Evolutionary conservation across 805 yeast genomes (phyloP).

Genomic region (Debaryomyces castellii): DNA sequence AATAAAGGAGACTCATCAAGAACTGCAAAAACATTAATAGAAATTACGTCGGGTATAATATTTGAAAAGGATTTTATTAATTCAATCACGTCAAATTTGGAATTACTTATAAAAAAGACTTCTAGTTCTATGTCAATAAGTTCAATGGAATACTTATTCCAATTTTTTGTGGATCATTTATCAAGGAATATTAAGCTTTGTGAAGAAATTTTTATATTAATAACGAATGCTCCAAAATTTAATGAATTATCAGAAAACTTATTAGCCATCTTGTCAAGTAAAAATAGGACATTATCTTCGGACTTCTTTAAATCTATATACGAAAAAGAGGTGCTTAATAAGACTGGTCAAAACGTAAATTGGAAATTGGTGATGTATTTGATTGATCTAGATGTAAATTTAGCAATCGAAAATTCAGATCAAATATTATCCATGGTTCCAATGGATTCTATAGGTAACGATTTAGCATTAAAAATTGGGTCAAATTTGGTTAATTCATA

Average conservation of each 20-base stretch:
- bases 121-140: constrained; percentile 5
- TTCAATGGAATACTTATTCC: constrained; percentile 20
- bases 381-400: constrained; percentile 54
- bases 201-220: constrained; percentile 48
- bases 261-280: constrained; percentile 45
- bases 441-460: constrained; percentile 1
- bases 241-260: constrained; percentile 43
- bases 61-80: constrained; percentile 12
- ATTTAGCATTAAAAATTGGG: constrained; percentile 14
- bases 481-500: constrained; percentile 45
- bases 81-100: constrained; percentile 28
- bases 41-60: constrained; percentile 8
- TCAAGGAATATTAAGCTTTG: constrained; percentile 38
- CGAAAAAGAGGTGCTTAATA: constrained; percentile 20
- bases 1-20: not conserved
- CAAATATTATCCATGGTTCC: constrained; percentile 22
- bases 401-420: constrained; percentile 49
- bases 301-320: constrained; percentile 47
- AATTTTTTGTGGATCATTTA: constrained; percentile 25
- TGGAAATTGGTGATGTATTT: constrained; percentile 50
- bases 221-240: constrained; percentile 31
- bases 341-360: constrained; percentile 20
- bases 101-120: constrained; percentile 24
- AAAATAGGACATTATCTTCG: constrained; percentile 54
- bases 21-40: constrained; percentile 1